Percentiles rank a stretch among this genome's conserved stretches.
Evolutionary conservation across 306 rosid species (phyloP).

Genomic region (Vigna radiata): DNA sequence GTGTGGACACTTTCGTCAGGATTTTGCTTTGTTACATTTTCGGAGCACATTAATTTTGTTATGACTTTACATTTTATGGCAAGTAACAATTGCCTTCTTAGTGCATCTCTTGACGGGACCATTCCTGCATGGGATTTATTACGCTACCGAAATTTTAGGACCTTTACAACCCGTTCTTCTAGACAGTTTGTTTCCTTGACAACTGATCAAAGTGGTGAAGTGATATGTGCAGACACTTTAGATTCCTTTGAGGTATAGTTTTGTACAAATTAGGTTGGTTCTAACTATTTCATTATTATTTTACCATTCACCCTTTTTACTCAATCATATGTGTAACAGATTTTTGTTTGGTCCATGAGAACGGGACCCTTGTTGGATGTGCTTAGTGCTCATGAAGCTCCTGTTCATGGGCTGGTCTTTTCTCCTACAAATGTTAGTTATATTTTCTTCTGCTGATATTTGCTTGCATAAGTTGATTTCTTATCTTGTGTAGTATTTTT

Average conservation of each 20-base stretch:
- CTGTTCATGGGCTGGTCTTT: conserved; percentile 89
- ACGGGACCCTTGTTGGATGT: conserved; percentile 83
- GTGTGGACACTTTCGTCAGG: conserved; percentile 93
- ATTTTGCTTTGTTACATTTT: conserved; percentile 85
- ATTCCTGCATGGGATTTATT: conserved; percentile 95
- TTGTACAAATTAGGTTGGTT: conserved; percentile 31
- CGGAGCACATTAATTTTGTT: conserved; percentile 87
- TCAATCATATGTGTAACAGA: conserved; percentile 53
- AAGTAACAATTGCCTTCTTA: conserved; percentile 72
- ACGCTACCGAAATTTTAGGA: conserved; percentile 86
- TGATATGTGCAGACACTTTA: conserved; percentile 91
- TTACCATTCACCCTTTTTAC: conserved; percentile 28
- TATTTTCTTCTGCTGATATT: neutral
- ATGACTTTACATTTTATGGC: conserved; percentile 93
- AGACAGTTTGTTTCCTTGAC: conserved; percentile 90
- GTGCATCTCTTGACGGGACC: conserved; percentile 98
- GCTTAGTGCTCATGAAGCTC: conserved; percentile 97
- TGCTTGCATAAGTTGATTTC: conserved; percentile 18
- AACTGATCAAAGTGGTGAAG: conserved; percentile 95
- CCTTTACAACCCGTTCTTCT: conserved; percentile 76
- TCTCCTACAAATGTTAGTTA: conserved; percentile 92
- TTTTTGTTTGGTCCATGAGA: conserved; percentile 95
- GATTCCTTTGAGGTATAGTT: conserved; percentile 89
- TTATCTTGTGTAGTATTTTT: conserved; percentile 6
- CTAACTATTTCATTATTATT: neutral